phyloP scores from a whole-genome alignment of 805 yeast genomes.

The Schizosaccharomyces pombe region DNA sequence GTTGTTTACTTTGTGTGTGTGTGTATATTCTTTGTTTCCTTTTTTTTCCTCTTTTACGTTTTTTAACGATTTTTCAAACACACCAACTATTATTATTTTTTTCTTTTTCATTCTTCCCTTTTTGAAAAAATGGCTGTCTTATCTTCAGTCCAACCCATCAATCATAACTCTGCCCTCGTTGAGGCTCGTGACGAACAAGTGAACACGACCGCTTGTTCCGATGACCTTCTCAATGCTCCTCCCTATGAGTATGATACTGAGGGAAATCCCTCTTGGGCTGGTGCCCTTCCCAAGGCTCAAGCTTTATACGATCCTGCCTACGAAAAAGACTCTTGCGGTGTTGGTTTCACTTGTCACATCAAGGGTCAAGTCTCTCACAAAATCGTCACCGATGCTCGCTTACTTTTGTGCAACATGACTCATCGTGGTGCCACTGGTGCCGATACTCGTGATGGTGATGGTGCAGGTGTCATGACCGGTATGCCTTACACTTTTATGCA shows the following conservation, averaged over 20 bases:
- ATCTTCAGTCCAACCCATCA: not conserved
- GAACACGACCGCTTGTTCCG: not conserved
- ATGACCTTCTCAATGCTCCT: slow-evolving; percentile 9
- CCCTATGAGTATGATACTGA: slow-evolving; percentile 47
- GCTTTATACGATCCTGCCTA: slow-evolving; percentile 84
- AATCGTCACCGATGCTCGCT: slow-evolving; percentile 63
- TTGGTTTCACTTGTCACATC: slow-evolving; percentile 87
- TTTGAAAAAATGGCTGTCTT: slow-evolving; percentile 1
- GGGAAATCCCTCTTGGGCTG: slow-evolving; percentile 77
- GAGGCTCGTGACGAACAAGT: not conserved
- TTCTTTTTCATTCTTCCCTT: too few species aligned
- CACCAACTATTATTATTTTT: too few species aligned
- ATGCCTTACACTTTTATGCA: slow-evolving; percentile 72
- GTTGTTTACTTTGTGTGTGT: too few species aligned
- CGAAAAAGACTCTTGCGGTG: slow-evolving; percentile 97
- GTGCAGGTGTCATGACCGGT: slow-evolving; percentile 90
- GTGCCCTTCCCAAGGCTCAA: slow-evolving; percentile 59
- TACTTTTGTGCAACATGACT: slow-evolving; percentile 85
- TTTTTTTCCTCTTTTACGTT: too few species aligned
- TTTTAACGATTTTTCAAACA: too few species aligned
- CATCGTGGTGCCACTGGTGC: slow-evolving; percentile 96
- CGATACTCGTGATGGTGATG: slow-evolving; percentile 93
- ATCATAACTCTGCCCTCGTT: not conserved
- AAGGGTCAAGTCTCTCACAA: slow-evolving; percentile 74
- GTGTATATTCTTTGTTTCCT: too few species aligned